These are phyloP conservation scores for Blastomyces percursus DNA, from an alignment of 2,329 filamentous ascomycete genomes.

Conservation along the genomic window DNA sequence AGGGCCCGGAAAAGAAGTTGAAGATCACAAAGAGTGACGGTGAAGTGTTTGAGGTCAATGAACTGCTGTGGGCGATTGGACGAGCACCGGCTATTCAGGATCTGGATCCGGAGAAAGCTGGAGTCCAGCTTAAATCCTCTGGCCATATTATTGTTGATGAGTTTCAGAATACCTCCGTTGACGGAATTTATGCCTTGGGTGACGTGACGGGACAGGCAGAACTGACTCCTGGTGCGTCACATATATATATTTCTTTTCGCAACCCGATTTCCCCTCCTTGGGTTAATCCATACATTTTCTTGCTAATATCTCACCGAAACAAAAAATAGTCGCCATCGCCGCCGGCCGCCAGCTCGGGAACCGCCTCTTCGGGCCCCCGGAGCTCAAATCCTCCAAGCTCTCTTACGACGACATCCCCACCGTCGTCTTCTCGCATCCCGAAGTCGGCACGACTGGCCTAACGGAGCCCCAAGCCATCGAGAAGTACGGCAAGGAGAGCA, in stretches of 20 bases:
- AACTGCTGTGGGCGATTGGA: constrained; percentile 43
- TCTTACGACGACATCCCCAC: constrained; percentile 43
- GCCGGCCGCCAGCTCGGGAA: constrained; percentile 41
- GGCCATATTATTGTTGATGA: constrained; percentile 40
- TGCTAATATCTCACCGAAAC: not conserved
- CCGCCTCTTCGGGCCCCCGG: constrained; percentile 39
- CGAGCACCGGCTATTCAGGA: constrained; percentile 36
- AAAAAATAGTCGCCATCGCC: constrained; percentile 38
- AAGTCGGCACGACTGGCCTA: constrained; percentile 40
- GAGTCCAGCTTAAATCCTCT: constrained; percentile 30
- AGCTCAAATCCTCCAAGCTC: constrained; percentile 35
- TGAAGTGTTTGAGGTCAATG: constrained; percentile 37
- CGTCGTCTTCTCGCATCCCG: constrained; percentile 43
- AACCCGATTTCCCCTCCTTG: not conserved
- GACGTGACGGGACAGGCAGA: constrained; percentile 43
- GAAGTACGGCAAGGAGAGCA: constrained; percentile 39
- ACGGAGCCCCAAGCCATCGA: constrained; percentile 40
- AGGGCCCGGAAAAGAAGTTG: constrained; percentile 38
- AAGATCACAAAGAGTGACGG: constrained; percentile 36
- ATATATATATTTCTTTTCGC: not conserved
- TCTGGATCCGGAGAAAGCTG: constrained; percentile 32
- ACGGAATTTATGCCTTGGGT: constrained; percentile 41
- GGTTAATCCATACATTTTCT: constrained; percentile 1
- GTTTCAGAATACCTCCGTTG: constrained; percentile 40
- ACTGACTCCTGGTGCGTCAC: constrained; percentile 37